Conservation (phyloP, 1,284 basidiomycete genomes). For the Stygiomarasmius scandens region DNA sequence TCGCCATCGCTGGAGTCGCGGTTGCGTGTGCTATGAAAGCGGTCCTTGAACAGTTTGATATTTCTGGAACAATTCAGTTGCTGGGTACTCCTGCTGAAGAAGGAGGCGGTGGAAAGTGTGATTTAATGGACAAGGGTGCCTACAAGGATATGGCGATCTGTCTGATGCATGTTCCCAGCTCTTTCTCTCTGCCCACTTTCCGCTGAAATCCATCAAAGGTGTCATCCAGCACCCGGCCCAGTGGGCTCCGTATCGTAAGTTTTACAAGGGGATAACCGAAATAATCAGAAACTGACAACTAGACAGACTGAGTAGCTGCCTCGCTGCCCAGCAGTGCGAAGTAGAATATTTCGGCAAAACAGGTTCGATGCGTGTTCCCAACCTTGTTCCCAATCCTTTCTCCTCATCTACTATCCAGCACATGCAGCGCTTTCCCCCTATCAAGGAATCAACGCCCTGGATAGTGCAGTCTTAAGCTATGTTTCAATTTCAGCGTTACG, state of each 20-base stretch:
- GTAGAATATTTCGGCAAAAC: conserved; percentile 62
- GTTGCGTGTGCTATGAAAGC: conserved; percentile 51
- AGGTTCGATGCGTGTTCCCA: conserved; percentile 53
- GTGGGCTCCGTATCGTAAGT: conserved; percentile 54
- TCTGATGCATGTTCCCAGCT: conserved; percentile 50
- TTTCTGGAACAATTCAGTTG: conserved; percentile 66
- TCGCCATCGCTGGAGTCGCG: conserved; percentile 73
- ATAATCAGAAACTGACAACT: no score
- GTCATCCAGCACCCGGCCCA: conserved; percentile 65
- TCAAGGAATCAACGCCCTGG: conserved; percentile 77
- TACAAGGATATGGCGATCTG: conserved; percentile 71
- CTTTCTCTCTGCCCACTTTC: conserved; percentile 15
- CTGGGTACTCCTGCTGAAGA: conserved; percentile 84
- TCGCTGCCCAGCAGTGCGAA: conserved; percentile 53
- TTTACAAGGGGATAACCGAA: no score
- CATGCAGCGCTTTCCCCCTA: conserved; percentile 73
- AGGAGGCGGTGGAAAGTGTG: conserved; percentile 70
- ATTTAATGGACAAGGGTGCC: conserved; percentile 63
- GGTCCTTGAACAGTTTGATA: conserved; percentile 57
- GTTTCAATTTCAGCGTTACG: conserved; percentile 69
- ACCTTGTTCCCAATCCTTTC: no score
- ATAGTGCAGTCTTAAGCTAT: conserved; percentile 77
- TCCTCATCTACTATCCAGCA: conserved; percentile 48
- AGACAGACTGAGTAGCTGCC: conserved; percentile 51
- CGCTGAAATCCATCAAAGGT: conserved; percentile 38